Evolutionary conservation across 2,329 filamentous ascomycete genomes (phyloP), one percentile per base, ranked within the genome.

Genomic region (Aureobasidium sp.): DNA sequence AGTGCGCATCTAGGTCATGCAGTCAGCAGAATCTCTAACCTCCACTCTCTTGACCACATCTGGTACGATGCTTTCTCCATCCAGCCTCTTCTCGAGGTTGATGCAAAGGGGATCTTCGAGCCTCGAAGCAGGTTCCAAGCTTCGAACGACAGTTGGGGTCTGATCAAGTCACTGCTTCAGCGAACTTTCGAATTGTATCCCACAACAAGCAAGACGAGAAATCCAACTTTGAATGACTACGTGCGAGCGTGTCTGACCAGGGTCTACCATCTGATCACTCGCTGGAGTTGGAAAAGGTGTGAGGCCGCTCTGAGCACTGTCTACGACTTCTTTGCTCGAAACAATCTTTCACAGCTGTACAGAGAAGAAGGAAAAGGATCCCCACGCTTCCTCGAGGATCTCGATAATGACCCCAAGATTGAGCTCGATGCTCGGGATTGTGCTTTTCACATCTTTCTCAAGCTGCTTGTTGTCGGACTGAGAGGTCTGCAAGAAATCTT

Each of bases 241-340:
- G 66, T 80, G 44, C 73, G 78, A 48, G 64, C 71, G 6, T 63
- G 74, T 21, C 70, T 83, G 40, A 70, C 69, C 11, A 70, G 80
- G 57, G 81, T 78, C 59, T 73, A 77, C 58, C 63, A 70, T 34
- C 67, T 84, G 19, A 72, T 82, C 42, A 71, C 71, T 29, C 60
- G 59, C 24, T 83, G 80, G 80, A 73, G 75, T 14, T 83, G 80
- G 80, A 70, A 68, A 52, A 71, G 72, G 58, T 80, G 79, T 60
- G 79, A 81, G 34, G 57, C 68, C 14, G 70, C 79, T 10, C 70
- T 84, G 10, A 73, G 75, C 42, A 69, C 65, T 0, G 64, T 80
- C 0, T 82, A 80, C 58, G 79, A 82, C 62, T 83, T 82, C 65
- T 83, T 82, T 57, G 78, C 77, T 6, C 72, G 69, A 34, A 75